Evolutionary conservation across 352 stramenopile genomes (phyloP), one percentile per base, ranked within the genome.

Genomic region (Phytophthora pisi): DNA sequence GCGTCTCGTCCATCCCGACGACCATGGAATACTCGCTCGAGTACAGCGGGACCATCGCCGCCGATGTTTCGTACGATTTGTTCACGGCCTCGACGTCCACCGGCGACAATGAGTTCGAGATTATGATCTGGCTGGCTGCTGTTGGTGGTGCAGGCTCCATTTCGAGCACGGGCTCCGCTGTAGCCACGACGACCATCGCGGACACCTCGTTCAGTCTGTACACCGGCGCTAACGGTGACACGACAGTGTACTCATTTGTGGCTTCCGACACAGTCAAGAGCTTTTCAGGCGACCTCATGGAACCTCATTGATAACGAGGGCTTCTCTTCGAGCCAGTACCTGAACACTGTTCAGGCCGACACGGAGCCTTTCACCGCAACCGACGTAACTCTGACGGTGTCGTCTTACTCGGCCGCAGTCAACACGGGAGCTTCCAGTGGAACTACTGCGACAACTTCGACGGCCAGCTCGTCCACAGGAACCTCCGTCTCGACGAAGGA

Each of bases 91-190:
- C 75, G 5, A 76, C 61, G 1, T 51, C 70, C 4, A 49, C 30
- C 34, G 75, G 68, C 8, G 43, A 55, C 30, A 70, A 74, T 16
- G 69, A 78, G 52, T 76, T 70, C 62, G 75, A 82, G 61, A 79
- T 82, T 60, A 82, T 82, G 75, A 74, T 82, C 46, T 80, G 72
- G 75, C 60, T 79, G 42, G 72, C 68, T 20, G 68, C 68, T 7
- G 24, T 77, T 11, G 72, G 69, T 34, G 75, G 68, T 18, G 74
- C 74, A n/a, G 64, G 64, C 0, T 70, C 74, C 2, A 78, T 81
- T 42, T 77, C 74, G 3, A 77, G 56, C 40, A 82, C 70, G 36
- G 70, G 70, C 13, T 70, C 57, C 9, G 60, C 68, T 10, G 51
- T 80, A 16, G 57, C 60, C 9, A 75, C 61, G 15, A 57, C 57